Evolutionary conservation across 176 grass and related monocot species (phyloP), one percentile per base, ranked within the genome.

Genomic region (Hyparrhenia diplandra): DNA sequence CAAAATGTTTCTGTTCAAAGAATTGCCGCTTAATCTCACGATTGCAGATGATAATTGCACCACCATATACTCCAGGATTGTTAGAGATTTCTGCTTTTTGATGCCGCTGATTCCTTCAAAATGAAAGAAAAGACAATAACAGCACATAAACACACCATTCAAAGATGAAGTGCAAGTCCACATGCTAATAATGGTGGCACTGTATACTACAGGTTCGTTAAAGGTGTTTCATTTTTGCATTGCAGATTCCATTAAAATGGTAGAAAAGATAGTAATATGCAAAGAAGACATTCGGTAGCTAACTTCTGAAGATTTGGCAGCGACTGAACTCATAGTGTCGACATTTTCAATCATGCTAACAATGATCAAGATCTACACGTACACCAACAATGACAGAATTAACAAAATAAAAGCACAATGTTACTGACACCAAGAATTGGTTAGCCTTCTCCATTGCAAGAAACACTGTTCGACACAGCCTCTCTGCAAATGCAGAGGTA

Each of bases 31-130:
- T 92, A 71, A 65, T 89, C 63, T 25, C 43, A 52, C 10, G 74
- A 64, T 86, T 80, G 35, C 86, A 85, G 74, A 91, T 85, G 82
- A 91, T 85, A 83, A 91, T 79, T 24, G 90, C 90, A 69, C 90
- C 90, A 75, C 87, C 81, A 67, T 88, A 74, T 18, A 88, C 86
- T 61, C n/a, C 86, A 79, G 87, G 87, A 52, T 28, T 80, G 63
- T 84, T 54, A 74, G 79, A 85, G 55, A 49, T 76, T 40, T 80
- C 45, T 34, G 29, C 7, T 18, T n/a, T 69, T 64, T 70, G 64
- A 51, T 61, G 78, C 13, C 21, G 76, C 32, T 69, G 52, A 52
- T 80, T 75, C 82, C 87, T 89, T 69, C 25, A 42, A 85, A 80
- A 69, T 21, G 4, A 55, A 73, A 69, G 13, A 41, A 59, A 84